Percentiles rank a stretch among this genome's conserved stretches.
Evolutionary conservation across 345 rosid genomes (phyloP).

Genomic region (Gynandropsis gynandra): DNA sequence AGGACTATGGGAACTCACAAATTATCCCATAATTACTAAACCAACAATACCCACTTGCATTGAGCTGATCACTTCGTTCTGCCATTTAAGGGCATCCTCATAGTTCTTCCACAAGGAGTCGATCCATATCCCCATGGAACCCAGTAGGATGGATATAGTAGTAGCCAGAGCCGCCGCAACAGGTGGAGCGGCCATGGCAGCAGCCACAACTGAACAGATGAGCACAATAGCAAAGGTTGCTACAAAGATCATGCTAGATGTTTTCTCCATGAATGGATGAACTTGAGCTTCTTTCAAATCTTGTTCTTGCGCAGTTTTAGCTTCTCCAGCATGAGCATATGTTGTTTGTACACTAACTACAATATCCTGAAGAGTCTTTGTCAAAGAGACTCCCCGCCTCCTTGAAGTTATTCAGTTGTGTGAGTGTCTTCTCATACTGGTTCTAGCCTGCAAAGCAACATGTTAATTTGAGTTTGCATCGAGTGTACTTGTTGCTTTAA

Average conservation of each 20-base stretch:
- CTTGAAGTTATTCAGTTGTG: slow-evolving; percentile 71
- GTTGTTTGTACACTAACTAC: slow-evolving; percentile 72
- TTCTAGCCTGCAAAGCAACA: slow-evolving; percentile 28
- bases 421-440: slow-evolving; percentile 50
- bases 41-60: slow-evolving; percentile 82
- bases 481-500: too few relatives aligned
- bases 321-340: slow-evolving; percentile 66
- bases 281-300: slow-evolving; percentile 76
- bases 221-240: slow-evolving; percentile 69
- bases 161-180: too few relatives aligned
- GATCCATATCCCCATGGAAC: too few relatives aligned
- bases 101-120: too few relatives aligned
- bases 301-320: slow-evolving; percentile 60
- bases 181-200: slow-evolving; percentile 86
- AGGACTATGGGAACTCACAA: too few relatives aligned
- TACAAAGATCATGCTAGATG: slow-evolving; percentile 70
- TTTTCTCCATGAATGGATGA: slow-evolving; percentile 71
- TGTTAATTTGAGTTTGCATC: too few relatives aligned
- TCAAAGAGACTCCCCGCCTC: too few relatives aligned
- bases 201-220: slow-evolving; percentile 87
- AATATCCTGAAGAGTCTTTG: slow-evolving; percentile 64
- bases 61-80: slow-evolving; percentile 54
- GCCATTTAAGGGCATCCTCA: slow-evolving; percentile 62
- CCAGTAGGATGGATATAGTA: too few relatives aligned
- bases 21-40: too few relatives aligned